Percentiles rank a stretch among this genome's conserved stretches.
phyloP scores from a whole-genome alignment of 371 early-diverging fungal species.

The Mortierella sp. region DNA sequence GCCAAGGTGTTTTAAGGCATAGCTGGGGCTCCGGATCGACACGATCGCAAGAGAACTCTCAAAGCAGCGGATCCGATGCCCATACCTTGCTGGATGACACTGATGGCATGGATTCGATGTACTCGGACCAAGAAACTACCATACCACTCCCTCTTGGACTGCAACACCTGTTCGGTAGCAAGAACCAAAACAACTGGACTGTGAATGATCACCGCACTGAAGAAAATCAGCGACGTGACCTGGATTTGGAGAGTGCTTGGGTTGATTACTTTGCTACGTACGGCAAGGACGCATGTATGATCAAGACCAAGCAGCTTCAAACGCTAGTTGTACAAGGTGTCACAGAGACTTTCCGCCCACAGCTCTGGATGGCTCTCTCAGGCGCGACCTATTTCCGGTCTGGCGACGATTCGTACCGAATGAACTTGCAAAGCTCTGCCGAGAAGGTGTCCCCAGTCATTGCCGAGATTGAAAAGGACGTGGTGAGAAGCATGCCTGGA shows the following conservation, averaged over 20 bases:
- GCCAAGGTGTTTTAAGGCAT: slow-evolving; percentile 5
- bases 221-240: slow-evolving; percentile 8
- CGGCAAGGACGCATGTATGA: slow-evolving; percentile 67
- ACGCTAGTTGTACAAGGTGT: slow-evolving; percentile 60
- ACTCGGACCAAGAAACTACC: slow-evolving; percentile 6
- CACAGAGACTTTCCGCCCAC: slow-evolving; percentile 35
- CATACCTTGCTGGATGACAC: slow-evolving; percentile 17
- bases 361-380: slow-evolving; percentile 45
- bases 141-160: slow-evolving; percentile 33
- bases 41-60: slow-evolving; percentile 16
- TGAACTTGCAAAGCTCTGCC: slow-evolving; percentile 25
- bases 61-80: slow-evolving; percentile 18
- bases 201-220: neutral
- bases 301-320: slow-evolving; percentile 59
- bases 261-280: slow-evolving; percentile 61
- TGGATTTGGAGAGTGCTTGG: slow-evolving; percentile 40
- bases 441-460: slow-evolving; percentile 62
- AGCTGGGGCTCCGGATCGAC: neutral
- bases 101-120: neutral
- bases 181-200: neutral
- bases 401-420: slow-evolving; percentile 25
- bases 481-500: slow-evolving; percentile 65
- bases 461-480: slow-evolving; percentile 78
- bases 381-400: slow-evolving; percentile 35
- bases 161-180: slow-evolving; percentile 15